Percentiles rank a stretch among this genome's conserved stretches.
Conservation (phyloP, 768 basidiomycete genomes). For the Kwoniella dendrophila region DNA sequence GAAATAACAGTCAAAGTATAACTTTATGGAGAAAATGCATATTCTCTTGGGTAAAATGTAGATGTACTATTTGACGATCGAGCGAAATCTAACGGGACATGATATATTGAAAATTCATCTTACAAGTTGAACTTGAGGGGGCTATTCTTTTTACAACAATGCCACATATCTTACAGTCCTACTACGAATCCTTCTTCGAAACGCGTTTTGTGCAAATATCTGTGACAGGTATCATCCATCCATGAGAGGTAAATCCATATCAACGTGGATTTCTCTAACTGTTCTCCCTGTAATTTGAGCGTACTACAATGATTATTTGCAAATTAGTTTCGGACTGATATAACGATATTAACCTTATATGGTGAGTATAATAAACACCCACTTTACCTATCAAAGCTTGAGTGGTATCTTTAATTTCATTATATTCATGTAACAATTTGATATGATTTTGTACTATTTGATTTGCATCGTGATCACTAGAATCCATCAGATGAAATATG, state of each 20-base stretch:
- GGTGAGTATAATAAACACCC: conserved; percentile 10
- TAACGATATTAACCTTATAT: too few species aligned
- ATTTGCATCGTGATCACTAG: conserved; percentile 39
- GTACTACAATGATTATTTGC: conserved; percentile 37
- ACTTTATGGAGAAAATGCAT: too few species aligned
- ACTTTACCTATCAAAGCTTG: conserved; percentile 54
- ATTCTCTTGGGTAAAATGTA: too few species aligned
- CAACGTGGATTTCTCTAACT: conserved; percentile 48
- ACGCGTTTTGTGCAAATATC: neutral
- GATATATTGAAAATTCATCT: too few species aligned
- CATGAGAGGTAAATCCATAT: conserved; percentile 46
- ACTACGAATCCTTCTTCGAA: too few species aligned
- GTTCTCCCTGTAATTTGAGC: conserved; percentile 44
- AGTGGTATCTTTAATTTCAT: conserved; percentile 56
- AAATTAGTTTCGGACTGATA: too few species aligned
- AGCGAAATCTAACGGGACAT: too few species aligned
- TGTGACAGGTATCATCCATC: conserved; percentile 27
- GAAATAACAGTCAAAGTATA: too few species aligned
- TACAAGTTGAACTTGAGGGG: too few species aligned
- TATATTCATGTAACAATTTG: conserved; percentile 54
- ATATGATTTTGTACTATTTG: conserved; percentile 48
- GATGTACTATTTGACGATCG: too few species aligned
- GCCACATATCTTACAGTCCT: too few species aligned
- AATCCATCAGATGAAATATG: neutral
- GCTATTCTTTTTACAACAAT: too few species aligned